Percentiles rank a stretch among this genome's conserved stretches.
phyloP scores from a whole-genome alignment of 2,329 filamentous ascomycete genomes.

The Raffaelea albimanens region DNA sequence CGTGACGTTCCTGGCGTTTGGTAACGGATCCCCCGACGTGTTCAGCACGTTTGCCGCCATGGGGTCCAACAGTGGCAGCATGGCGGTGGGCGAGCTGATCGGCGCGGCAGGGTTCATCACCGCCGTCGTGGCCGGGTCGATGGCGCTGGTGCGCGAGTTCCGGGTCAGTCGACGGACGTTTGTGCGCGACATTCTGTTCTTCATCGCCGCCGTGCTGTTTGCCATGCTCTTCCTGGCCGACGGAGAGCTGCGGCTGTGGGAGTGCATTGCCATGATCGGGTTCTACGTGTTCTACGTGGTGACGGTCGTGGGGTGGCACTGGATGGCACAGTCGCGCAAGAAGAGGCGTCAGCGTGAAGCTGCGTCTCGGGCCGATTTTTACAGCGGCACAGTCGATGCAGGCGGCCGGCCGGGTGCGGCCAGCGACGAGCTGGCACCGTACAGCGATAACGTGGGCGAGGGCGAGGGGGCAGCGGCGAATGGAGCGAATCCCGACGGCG shows the following conservation, averaged over 20 bases:
- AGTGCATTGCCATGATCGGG: conserved; percentile 80
- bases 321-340: conserved; percentile 59
- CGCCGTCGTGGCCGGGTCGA: conserved; percentile 89
- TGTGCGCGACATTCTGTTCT: conserved; percentile 84
- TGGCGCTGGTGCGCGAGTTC: conserved; percentile 95
- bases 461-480: neutral
- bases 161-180: conserved; percentile 84
- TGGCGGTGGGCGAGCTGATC: conserved; percentile 90
- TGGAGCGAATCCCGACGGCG: neutral
- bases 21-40: conserved; percentile 95
- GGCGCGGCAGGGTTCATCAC: conserved; percentile 95
- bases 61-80: conserved; percentile 91
- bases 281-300: conserved; percentile 87
- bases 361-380: conserved; percentile 64
- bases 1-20: conserved; percentile 92
- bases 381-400: conserved; percentile 34
- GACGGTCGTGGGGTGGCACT: conserved; percentile 87
- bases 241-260: conserved; percentile 76
- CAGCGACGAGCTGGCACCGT: conserved; percentile 51
- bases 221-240: conserved; percentile 82
- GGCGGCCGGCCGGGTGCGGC: conserved; percentile 12
- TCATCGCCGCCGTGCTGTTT: conserved; percentile 77
- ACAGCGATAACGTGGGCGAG: conserved; percentile 44
- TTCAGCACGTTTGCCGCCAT: conserved; percentile 99
- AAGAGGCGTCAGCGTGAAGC: conserved; percentile 55